phyloP scores from a whole-genome alignment of 352 stramenopile genomes.

The Phytophthora constricta region DNA sequence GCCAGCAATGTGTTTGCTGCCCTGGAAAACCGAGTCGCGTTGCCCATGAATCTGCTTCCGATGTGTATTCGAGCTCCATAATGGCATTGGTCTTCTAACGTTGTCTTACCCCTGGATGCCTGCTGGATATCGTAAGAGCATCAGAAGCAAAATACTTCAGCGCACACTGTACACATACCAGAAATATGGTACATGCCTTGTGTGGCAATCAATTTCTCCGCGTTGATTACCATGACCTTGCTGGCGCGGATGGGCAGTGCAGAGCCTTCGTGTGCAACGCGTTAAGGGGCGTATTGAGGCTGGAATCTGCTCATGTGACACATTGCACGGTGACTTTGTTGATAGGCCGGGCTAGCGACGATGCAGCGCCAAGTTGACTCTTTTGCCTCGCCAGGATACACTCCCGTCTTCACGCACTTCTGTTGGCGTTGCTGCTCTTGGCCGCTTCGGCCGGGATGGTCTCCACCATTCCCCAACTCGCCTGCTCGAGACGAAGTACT shows the following conservation, averaged over 20 bases:
- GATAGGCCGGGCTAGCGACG: constrained; percentile 20
- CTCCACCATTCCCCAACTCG: constrained; percentile 29
- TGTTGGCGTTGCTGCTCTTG: not conserved
- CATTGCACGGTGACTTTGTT: too few species aligned
- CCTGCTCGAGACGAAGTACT: constrained; percentile 22
- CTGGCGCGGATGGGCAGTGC: too few species aligned
- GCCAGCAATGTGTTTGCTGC: too few species aligned
- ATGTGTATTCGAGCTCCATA: too few species aligned
- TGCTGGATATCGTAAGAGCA: too few species aligned
- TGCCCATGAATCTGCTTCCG: too few species aligned
- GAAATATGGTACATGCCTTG: not conserved
- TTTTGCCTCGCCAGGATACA: constrained; percentile 31
- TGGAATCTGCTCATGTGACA: constrained; percentile 39
- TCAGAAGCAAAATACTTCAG: too few species aligned
- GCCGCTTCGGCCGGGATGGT: too few species aligned
- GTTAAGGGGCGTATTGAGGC: constrained; percentile 32
- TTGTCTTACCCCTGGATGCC: too few species aligned
- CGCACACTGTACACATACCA: too few species aligned
- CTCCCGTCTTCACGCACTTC: constrained; percentile 7
- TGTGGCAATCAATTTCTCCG: constrained; percentile 27
- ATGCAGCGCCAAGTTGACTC: constrained; percentile 9
- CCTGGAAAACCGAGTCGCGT: too few species aligned
- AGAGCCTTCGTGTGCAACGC: constrained; percentile 22
- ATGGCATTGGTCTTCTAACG: too few species aligned
- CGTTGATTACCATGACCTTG: constrained; percentile 12